Base-by-base conservation (phyloP, 2,329 filamentous ascomycete species). In the Fusarium sp. region DNA sequence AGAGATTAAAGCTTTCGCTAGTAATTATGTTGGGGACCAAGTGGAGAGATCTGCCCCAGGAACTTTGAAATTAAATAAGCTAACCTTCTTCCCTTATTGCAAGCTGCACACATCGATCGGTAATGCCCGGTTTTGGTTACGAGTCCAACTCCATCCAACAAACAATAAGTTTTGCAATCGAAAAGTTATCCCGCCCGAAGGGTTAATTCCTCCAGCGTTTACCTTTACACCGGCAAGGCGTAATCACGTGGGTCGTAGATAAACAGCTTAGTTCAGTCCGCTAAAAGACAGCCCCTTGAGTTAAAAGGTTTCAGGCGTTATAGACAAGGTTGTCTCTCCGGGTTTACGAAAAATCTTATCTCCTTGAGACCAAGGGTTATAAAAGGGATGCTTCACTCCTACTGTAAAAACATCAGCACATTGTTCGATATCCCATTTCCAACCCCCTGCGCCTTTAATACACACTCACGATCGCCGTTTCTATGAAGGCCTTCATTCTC, bases 311-410 rank as follows among this genome's bases (percentile, higher is more conserved):
- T 51, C 23, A 51, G 39, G 39, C 48, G 39, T 51, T 29, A 51
- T 51, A 51, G 44, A 44, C 11, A 51, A 51, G 48, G 32, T 51
- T 51, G 39, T 51, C 39, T 44, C 39, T 39, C 39, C 48, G 48
- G 39, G 49, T 38, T 51, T 44, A 44, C 25, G 49, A 45, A 51
- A 37, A 45, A 45, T 51, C 49, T 51, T 45, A 38, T 51, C 23
- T 32, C 31, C 38, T n/a, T n/a, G 8, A 17, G 45, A 45, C 49
- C 44, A 51, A 51, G 33, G 49, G 32, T 51, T 51, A 51, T 51
- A 51, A 45, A 51, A 51, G 33, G 49, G 49, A 51, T 51, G 49
- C 49, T 51, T 51, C 39, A 39, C 49, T 45, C 41, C 38, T 44
- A 51, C 39, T 37, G 48, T 51, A 44, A 32, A 51, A 41, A 51